Conservation (phyloP, 148 eudicot species). For the Agrostemma githago region DNA sequence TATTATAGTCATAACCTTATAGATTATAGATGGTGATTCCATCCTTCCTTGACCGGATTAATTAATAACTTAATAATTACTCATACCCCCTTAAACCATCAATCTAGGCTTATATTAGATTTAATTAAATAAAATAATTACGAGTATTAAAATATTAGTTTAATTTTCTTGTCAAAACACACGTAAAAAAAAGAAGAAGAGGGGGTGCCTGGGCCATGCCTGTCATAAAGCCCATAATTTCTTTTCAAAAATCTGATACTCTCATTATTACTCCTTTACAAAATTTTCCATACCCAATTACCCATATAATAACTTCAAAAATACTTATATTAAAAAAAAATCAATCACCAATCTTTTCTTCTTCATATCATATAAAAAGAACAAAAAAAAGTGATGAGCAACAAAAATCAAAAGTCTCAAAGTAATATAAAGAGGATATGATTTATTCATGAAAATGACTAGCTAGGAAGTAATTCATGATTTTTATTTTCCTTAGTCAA, state of each 20-base stretch:
- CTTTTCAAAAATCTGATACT: constrained; percentile 3
- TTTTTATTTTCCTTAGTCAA: constrained; percentile 12
- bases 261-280: neutral
- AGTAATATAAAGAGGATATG: neutral
- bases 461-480: neutral
- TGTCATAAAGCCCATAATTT: constrained; percentile 28
- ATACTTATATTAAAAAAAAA: constrained; percentile 27
- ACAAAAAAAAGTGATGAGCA: constrained; percentile 1
- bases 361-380: constrained; percentile 32
- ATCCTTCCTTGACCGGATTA: too few relatives aligned
- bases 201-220: constrained; percentile 29
- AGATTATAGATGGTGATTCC: too few relatives aligned
- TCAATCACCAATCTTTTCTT: constrained; percentile 33
- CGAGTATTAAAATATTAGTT: neutral
- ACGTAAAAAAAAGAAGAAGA: constrained; percentile 4
- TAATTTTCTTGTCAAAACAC: constrained; percentile 19
- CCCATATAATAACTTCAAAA: constrained; percentile 16
- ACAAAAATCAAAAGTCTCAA: constrained; percentile 19
- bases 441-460: constrained; percentile 23
- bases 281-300: neutral
- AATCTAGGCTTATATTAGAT: neutral
- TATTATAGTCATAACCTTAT: too few relatives aligned
- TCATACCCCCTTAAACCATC: constrained; percentile 9
- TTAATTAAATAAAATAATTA: too few relatives aligned
- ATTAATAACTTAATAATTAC: too few relatives aligned